Base-by-base conservation (phyloP, 108 stramenopile species). In the Craspedostauros australis region DNA sequence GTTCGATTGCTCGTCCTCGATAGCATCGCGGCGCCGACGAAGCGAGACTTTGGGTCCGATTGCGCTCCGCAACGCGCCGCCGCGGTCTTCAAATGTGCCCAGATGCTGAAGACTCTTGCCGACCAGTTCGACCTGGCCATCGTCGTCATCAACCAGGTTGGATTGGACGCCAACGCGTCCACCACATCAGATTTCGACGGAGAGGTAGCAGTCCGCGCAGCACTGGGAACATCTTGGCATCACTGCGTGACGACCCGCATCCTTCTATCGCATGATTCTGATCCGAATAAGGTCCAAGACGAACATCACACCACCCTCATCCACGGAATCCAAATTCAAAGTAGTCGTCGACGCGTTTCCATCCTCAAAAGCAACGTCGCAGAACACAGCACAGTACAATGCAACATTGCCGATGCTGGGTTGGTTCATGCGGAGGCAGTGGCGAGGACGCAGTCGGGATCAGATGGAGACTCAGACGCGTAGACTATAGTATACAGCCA, bases 221-320 rank as follows among this genome's bases (percentile, higher is more conserved):
- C 86, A 21, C 50, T 92, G 32, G 90, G 90, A 7, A 85, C 80
- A 16, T 76, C 79, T 15, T 92, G 90, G 90, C 82, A 88, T 63
- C 82, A 92, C 54, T 92, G 90, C 49, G 77, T 88, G 3, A 76
- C 90, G 2, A 88, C 86, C 16, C 60, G 86, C 25, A 57, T 92
- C 15, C 23, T 68, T 9, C 28, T 88, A 42, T 80, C 64, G 21
- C 60, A 60, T 24, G 37, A 61, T 34, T 7, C 4, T 2, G 39
- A 54, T 4, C 52, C 31, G 36, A 16, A 42, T 8, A 0, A 16
- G 3, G 40, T n/a, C n/a, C n/a, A n/a, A n/a, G n/a, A n/a, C n/a
- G n/a, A n/a, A n/a, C n/a, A n/a, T n/a, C n/a, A n/a, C n/a, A n/a
- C n/a, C n/a, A n/a, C n/a, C n/a, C n/a, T n/a, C n/a, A n/a, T n/a